phyloP scores from a whole-genome alignment of 495 filamentous ascomycete genomes.

The Poronia punctata region DNA sequence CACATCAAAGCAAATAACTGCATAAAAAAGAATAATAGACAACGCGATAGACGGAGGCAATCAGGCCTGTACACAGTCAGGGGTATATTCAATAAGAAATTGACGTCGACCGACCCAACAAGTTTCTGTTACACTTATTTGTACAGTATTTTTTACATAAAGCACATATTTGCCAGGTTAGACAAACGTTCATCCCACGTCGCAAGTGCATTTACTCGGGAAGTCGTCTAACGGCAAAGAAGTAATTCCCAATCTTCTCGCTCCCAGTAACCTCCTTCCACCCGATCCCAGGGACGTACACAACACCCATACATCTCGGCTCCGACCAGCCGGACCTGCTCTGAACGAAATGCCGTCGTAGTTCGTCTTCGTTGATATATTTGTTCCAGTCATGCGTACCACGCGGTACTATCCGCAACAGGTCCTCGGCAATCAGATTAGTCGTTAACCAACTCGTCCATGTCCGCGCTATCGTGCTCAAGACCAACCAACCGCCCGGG shows the following conservation, averaged over 20 bases:
- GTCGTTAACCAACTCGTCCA: slow-evolving; percentile 84
- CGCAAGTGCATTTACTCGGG: background rate
- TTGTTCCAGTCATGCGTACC: slow-evolving; percentile 95
- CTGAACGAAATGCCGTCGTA: slow-evolving; percentile 51
- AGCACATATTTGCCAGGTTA: too few species aligned
- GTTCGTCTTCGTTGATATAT: slow-evolving; percentile 82
- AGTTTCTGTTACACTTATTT: too few species aligned
- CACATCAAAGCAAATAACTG: too few species aligned
- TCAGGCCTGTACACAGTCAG: too few species aligned
- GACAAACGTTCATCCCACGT: too few species aligned
- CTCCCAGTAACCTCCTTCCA: slow-evolving; percentile 80
- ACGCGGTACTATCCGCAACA: slow-evolving; percentile 77
- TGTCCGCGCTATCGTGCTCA: slow-evolving; percentile 85
- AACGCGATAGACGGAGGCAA: too few species aligned
- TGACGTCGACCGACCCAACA: too few species aligned
- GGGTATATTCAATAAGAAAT: too few species aligned
- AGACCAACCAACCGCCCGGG: slow-evolving; percentile 87
- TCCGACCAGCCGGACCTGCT: slow-evolving; percentile 46
- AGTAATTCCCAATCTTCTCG: slow-evolving; percentile 92
- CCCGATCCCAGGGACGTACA: slow-evolving; percentile 85
- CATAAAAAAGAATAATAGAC: too few species aligned
- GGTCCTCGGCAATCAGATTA: slow-evolving; percentile 84
- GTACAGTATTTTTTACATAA: too few species aligned
- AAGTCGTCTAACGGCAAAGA: slow-evolving; percentile 71
- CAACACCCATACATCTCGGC: slow-evolving; percentile 65